Conservation (phyloP, 108 stramenopile genomes). For the Craspedostauros australis region DNA sequence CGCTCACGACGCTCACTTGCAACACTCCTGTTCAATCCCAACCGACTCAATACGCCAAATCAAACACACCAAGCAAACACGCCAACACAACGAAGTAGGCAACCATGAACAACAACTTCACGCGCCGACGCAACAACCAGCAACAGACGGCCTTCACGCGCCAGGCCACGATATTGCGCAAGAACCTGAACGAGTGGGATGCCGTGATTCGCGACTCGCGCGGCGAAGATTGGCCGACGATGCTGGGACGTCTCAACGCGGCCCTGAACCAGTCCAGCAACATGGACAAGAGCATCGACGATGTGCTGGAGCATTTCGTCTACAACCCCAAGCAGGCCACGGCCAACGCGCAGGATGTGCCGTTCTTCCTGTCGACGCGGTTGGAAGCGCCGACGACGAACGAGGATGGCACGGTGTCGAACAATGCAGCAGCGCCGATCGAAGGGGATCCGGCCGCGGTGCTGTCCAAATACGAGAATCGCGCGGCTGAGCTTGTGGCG, state of each 20-base stretch:
- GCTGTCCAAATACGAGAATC: conserved; percentile 55
- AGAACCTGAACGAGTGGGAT: conserved; percentile 80
- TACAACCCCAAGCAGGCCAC: conserved; percentile 70
- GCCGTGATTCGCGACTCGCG: conserved; percentile 42
- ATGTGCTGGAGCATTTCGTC: conserved; percentile 76
- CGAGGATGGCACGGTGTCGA: conserved; percentile 8
- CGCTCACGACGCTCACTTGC: no score
- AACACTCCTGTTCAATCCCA: no score
- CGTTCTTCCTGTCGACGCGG: conserved; percentile 79
- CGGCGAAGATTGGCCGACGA: conserved; percentile 83
- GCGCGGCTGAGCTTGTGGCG: conserved; percentile 51
- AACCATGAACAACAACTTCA: background rate
- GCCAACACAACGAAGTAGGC: background rate
- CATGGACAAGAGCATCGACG: conserved; percentile 70
- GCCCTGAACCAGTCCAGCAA: conserved; percentile 72
- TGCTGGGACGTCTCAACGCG: conserved; percentile 79
- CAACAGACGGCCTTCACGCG: conserved; percentile 58
- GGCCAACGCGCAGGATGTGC: conserved; percentile 77
- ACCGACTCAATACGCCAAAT: no score
- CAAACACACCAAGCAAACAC: no score
- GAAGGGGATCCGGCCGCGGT: conserved; percentile 47
- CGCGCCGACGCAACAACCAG: conserved; percentile 20
- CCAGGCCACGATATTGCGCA: conserved; percentile 69
- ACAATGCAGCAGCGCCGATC: background rate
- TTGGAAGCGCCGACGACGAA: conserved; percentile 36